Conservation (phyloP, 768 basidiomycete species). For the Ephemerocybe angulata region DNA sequence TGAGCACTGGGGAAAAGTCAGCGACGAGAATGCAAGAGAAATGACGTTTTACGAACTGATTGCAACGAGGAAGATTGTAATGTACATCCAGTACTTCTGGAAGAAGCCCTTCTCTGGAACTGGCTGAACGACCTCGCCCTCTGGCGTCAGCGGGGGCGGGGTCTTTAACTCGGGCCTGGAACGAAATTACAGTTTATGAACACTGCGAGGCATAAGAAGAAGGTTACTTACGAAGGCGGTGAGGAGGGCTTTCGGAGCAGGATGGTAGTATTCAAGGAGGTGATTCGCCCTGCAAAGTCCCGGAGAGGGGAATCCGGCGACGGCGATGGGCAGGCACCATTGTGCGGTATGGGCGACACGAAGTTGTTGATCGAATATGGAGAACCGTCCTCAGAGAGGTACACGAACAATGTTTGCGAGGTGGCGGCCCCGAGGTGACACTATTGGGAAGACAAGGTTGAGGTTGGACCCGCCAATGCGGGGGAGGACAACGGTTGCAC, state of each 20-base stretch:
- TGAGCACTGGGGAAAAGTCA: constrained; percentile 20
- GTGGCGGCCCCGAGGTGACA: constrained; percentile 60
- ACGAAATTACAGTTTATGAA: neutral
- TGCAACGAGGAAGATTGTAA: constrained; percentile 54
- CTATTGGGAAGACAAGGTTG: constrained; percentile 39
- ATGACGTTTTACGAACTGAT: constrained; percentile 43
- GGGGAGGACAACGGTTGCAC: constrained; percentile 17
- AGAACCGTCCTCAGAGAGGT: constrained; percentile 38
- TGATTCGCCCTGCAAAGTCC: too few species aligned
- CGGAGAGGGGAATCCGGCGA: too few species aligned
- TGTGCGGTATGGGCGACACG: constrained; percentile 60
- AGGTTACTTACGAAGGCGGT: constrained; percentile 54
- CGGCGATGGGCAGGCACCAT: constrained; percentile 57
- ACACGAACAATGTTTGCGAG: constrained; percentile 56
- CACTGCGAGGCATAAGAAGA: neutral
- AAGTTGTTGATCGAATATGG: constrained; percentile 75
- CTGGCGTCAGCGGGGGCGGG: constrained; percentile 62
- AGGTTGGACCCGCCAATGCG: constrained; percentile 3
- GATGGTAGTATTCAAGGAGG: constrained; percentile 34
- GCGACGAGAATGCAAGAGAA: neutral
- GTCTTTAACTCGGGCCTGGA: constrained; percentile 62
- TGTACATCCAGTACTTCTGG: constrained; percentile 91
- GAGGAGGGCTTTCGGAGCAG: constrained; percentile 39
- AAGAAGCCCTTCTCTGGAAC: constrained; percentile 72
- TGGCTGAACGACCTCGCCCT: constrained; percentile 61